Base-by-base conservation (phyloP, 225 moss, liverwort and hornwort species). In the Lunularia cruciata region DNA sequence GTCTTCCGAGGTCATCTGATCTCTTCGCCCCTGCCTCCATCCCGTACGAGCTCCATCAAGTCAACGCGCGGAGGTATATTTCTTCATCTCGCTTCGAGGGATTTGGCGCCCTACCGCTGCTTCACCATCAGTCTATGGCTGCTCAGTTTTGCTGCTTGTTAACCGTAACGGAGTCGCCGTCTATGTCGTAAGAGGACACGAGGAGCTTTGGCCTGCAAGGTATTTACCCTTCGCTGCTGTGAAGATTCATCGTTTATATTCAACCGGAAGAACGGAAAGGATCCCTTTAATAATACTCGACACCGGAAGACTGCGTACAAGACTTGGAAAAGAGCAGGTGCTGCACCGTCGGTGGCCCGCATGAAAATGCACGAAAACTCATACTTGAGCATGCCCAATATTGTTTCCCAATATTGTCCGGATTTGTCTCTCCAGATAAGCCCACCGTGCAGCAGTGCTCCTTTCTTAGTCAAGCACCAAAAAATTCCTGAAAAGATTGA, bases 381-480 rank as follows among this genome's bases (percentile, higher is more conserved):
- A 22, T 60, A 75, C 82, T 68, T 78, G 82, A 83, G 82, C 82
- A 83, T 83, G 82, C 82, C 82, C 78, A 75, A 83, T 78, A 83
- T 83, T 83, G 82, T 78, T 69, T 68, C 78, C 47, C 82, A 78
- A 69, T 83, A 83, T 78, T 83, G 87, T 69, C 91, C 87, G 57
- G 89, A 94, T 78, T 83, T 94, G 65, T 87, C 94, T 30, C 85
- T 94, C 38, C 94, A 94, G 59, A 91, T 94, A 79, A 86, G 91
- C 82, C 91, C 91, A 71, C 94, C 94, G 11, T 89, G 86, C 75
- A 86, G 78, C 75, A 81, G 77, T 79, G 80, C 64, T 67, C 85
- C 75, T 65, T 86, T 67, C 63, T 60, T 70, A 70, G 69, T 74
- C 67, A 82, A 60, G 77, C 78, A 73, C 73, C 72, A 48, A 57